Conservation (phyloP, 805 yeast genomes). For the Yarrowia phangngaensis region DNA sequence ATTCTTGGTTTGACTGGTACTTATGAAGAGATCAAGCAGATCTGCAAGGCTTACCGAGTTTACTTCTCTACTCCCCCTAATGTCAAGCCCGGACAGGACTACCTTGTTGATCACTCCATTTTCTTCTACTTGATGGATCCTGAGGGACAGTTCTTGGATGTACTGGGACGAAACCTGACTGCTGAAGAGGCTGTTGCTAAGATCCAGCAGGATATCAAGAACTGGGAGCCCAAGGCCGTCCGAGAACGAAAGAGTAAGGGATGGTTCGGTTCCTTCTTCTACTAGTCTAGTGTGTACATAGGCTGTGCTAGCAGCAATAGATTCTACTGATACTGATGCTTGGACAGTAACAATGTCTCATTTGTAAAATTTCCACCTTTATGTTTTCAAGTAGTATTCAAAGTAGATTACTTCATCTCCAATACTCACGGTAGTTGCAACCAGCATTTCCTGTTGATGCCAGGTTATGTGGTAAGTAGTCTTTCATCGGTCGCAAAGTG, state of each 20-base stretch:
- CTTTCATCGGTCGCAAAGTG: too few relatives aligned
- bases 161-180: constrained; percentile 84
- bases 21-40: constrained; percentile 75
- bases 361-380: too few relatives aligned
- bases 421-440: too few relatives aligned
- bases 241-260: constrained; percentile 45
- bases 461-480: too few relatives aligned
- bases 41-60: constrained; percentile 87
- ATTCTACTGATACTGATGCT: constrained; percentile 1
- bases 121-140: constrained; percentile 97
- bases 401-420: too few relatives aligned
- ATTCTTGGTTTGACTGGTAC: constrained; percentile 90
- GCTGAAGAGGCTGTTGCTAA: constrained; percentile 73
- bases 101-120: constrained; percentile 93
- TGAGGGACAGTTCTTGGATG: constrained; percentile 95
- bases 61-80: constrained; percentile 96
- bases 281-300: constrained; percentile 24
- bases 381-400: too few relatives aligned
- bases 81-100: constrained; percentile 93
- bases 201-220: constrained; percentile 69
- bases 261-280: constrained; percentile 17
- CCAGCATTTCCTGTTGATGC: too few relatives aligned
- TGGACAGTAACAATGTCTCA: too few relatives aligned
- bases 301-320: constrained; percentile 23
- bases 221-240: constrained; percentile 67